Conservation (phyloP, 2,329 filamentous ascomycete genomes). For the Phoma sp. region DNA sequence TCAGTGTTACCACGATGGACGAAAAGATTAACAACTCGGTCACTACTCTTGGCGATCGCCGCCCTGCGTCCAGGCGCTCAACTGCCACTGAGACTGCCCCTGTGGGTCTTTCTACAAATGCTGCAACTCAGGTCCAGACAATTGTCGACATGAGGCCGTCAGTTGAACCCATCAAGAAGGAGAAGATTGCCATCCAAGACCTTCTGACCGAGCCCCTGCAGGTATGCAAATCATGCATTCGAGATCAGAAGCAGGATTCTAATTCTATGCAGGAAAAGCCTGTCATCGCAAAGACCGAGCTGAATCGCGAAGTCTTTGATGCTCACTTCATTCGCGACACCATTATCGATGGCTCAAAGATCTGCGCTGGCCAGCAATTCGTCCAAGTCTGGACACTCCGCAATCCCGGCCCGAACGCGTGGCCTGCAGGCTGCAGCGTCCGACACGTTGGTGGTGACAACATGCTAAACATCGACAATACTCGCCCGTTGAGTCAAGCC, state of each 20-base stretch:
- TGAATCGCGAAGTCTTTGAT: slow-evolving; percentile 54
- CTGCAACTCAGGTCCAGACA: slow-evolving; percentile 72
- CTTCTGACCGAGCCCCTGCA: slow-evolving; percentile 38
- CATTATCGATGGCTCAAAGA: slow-evolving; percentile 76
- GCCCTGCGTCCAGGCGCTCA: slow-evolving; percentile 48
- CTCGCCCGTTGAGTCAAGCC: slow-evolving; percentile 77
- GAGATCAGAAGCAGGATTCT: slow-evolving; percentile 36
- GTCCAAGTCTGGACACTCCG: slow-evolving; percentile 90
- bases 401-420: slow-evolving; percentile 79
- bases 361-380: slow-evolving; percentile 77
- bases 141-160: slow-evolving; percentile 65
- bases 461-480: slow-evolving; percentile 90
- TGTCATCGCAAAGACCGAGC: background rate
- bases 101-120: slow-evolving; percentile 57
- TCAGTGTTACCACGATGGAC: slow-evolving; percentile 83
- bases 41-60: slow-evolving; percentile 77
- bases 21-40: slow-evolving; percentile 74
- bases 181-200: slow-evolving; percentile 52
- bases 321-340: slow-evolving; percentile 80
- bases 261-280: slow-evolving; percentile 44
- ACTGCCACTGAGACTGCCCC: slow-evolving; percentile 62
- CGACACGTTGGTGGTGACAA: slow-evolving; percentile 93
- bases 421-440: slow-evolving; percentile 90
- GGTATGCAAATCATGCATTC: slow-evolving; percentile 19
- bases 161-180: slow-evolving; percentile 52